Percentiles rank a stretch among this genome's conserved stretches.
Evolutionary conservation across 2,329 filamentous ascomycete species (phyloP).

Genomic region (Emergomyces orientalis): DNA sequence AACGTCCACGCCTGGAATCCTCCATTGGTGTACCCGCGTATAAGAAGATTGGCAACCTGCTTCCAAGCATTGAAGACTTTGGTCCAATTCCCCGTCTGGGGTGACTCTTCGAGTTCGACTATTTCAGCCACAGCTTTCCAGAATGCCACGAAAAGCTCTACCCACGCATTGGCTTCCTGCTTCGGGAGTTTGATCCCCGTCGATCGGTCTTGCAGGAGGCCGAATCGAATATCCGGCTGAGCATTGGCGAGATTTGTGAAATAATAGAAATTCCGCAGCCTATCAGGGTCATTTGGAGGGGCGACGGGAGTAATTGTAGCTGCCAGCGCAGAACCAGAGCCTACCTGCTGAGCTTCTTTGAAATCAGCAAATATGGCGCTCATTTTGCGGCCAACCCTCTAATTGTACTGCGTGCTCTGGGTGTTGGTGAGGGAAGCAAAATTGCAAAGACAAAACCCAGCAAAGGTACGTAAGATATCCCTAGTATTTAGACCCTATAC

Average conservation of each 20-base stretch:
- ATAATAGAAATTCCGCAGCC: constrained; percentile 60
- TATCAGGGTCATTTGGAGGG: constrained; percentile 52
- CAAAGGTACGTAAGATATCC: not conserved
- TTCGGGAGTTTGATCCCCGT: constrained; percentile 48
- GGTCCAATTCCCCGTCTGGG: constrained; percentile 55
- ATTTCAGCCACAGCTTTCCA: constrained; percentile 76
- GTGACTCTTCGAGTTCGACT: constrained; percentile 52
- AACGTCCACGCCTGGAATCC: constrained; percentile 85
- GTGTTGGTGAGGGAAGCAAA: not conserved
- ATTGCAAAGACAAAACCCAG: not conserved
- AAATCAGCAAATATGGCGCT: constrained; percentile 66
- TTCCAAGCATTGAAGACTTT: constrained; percentile 84
- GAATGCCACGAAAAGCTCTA: constrained; percentile 71
- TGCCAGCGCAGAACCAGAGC: constrained; percentile 64
- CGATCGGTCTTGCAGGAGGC: constrained; percentile 55
- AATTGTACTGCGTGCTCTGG: too few relatives aligned
- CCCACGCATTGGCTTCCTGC: constrained; percentile 70
- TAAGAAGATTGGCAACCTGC: constrained; percentile 65
- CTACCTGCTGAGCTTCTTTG: constrained; percentile 53
- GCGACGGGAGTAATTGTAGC: constrained; percentile 64
- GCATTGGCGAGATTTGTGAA: constrained; percentile 58
- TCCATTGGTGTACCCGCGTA: constrained; percentile 68
- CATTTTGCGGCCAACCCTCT: constrained; percentile 44
- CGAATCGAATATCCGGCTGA: constrained; percentile 60
- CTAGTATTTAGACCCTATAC: not conserved